These are phyloP conservation scores for Ceratocystis eucalypticola DNA, from an alignment of 2,329 filamentous ascomycete species.

Conservation along the genomic window DNA sequence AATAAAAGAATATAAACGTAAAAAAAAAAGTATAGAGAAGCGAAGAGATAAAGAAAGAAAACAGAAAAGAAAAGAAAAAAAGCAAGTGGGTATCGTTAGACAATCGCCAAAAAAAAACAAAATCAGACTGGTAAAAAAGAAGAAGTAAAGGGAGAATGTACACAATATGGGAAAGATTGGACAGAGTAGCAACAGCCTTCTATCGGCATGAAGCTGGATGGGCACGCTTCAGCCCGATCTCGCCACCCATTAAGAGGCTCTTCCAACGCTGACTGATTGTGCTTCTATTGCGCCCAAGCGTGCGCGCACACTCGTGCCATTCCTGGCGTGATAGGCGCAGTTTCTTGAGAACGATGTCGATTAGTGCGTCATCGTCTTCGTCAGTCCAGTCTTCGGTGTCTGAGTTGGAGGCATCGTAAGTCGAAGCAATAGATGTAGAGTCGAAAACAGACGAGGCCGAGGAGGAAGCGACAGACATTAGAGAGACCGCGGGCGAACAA, in stretches of 20 bases:
- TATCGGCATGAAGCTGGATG: conserved; percentile 8
- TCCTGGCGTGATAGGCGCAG: conserved; percentile 49
- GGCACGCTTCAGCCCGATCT: conserved; percentile 43
- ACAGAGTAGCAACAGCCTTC: not conserved
- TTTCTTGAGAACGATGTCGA: conserved; percentile 56
- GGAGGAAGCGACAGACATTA: conserved; percentile 9
- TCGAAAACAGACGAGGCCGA: conserved; percentile 27
- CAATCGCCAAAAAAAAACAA: not conserved
- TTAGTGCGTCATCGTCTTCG: conserved; percentile 50
- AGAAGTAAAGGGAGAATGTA: not conserved
- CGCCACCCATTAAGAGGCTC: conserved; percentile 44
- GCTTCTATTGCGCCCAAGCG: conserved; percentile 45
- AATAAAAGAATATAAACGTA: not conserved
- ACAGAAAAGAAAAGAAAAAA: conserved; percentile 5
- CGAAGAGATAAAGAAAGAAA: conserved; percentile 1
- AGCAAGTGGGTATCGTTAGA: conserved; percentile 7
- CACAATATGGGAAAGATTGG: not conserved
- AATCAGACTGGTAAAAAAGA: not conserved
- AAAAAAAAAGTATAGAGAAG: conserved; percentile 6
- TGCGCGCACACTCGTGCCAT: conserved; percentile 54
- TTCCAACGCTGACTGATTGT: conserved; percentile 49
- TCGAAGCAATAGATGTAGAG: conserved; percentile 20
- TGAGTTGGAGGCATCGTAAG: conserved; percentile 30
- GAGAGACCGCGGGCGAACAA: conserved; percentile 5
- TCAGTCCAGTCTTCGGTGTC: conserved; percentile 42